These are phyloP conservation scores for Talaromyces islandicus DNA, from an alignment of 2,329 filamentous ascomycete species.

Conservation along the genomic window DNA sequence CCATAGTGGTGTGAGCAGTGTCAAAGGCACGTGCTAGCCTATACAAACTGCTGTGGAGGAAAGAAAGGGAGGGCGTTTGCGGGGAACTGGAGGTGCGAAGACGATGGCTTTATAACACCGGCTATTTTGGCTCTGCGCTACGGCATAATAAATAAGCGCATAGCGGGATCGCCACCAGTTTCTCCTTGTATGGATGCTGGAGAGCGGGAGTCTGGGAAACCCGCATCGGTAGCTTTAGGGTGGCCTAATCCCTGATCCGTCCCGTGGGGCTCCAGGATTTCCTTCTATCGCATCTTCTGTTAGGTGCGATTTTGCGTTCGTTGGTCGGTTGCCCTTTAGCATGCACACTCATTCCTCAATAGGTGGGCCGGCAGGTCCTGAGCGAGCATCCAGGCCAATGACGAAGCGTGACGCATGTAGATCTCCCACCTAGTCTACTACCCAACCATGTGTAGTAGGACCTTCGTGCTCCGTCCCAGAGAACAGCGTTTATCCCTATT, in stretches of 20 bases:
- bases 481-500: not conserved
- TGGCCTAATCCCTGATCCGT: not conserved
- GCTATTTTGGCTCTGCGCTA: not conserved
- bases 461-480: not conserved
- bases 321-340: not conserved
- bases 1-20: slow-evolving; percentile 1
- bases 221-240: not conserved
- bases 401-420: not conserved
- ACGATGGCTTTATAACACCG: not conserved
- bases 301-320: not conserved
- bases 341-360: not conserved
- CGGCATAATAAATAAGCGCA: not conserved
- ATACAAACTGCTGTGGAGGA: not conserved
- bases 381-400: not conserved
- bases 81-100: not conserved
- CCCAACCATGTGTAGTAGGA: not conserved
- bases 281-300: not conserved
- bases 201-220: not conserved
- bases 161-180: not conserved
- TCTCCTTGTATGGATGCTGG: not conserved
- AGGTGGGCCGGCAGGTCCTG: not conserved
- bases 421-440: not conserved
- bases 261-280: not conserved
- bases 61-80: not conserved
- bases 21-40: not conserved